A percentile compares a stretch with the other conserved stretches of the same genome.
phyloP scores from a whole-genome alignment of 163 green algal species.

The Chlamydomonas reinhardtii region DNA sequence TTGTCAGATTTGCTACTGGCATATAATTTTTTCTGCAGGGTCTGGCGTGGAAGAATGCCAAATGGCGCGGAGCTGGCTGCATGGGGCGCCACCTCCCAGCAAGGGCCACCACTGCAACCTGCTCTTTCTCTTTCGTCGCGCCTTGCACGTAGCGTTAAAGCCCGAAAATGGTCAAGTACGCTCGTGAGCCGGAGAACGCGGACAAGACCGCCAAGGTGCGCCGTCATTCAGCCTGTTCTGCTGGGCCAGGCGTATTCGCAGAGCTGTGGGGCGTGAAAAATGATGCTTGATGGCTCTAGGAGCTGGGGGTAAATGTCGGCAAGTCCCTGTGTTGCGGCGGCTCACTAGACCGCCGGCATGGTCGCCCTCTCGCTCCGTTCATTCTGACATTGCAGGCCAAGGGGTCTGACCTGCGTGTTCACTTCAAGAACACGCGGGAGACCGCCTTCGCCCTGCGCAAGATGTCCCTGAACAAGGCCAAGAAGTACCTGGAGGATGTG shows the following conservation, averaged over 20 bases:
- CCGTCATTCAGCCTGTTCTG: conserved; percentile 10
- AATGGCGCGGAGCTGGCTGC: neutral
- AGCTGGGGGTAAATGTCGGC: too few relatives aligned
- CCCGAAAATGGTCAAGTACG: conserved; percentile 87
- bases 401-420: conserved; percentile 95
- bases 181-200: conserved; percentile 76
- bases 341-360: neutral
- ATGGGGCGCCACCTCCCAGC: neutral
- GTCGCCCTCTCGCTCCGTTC: neutral
- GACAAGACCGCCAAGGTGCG: conserved; percentile 87
- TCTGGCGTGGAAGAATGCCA: neutral
- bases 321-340: neutral
- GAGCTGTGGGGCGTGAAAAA: too few relatives aligned
- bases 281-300: too few relatives aligned
- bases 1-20: neutral
- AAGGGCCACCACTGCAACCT: neutral
- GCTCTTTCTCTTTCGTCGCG: conserved; percentile 40
- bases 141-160: conserved; percentile 36
- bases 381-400: conserved; percentile 77
- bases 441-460: conserved; percentile 87
- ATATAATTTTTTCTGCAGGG: neutral
- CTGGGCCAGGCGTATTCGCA: too few relatives aligned
- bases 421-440: conserved; percentile 99
- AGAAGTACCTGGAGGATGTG: conserved; percentile 97
- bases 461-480: conserved; percentile 93